Conservation (phyloP, 2,329 filamentous ascomycete species). For the Cladosporium phlei region DNA sequence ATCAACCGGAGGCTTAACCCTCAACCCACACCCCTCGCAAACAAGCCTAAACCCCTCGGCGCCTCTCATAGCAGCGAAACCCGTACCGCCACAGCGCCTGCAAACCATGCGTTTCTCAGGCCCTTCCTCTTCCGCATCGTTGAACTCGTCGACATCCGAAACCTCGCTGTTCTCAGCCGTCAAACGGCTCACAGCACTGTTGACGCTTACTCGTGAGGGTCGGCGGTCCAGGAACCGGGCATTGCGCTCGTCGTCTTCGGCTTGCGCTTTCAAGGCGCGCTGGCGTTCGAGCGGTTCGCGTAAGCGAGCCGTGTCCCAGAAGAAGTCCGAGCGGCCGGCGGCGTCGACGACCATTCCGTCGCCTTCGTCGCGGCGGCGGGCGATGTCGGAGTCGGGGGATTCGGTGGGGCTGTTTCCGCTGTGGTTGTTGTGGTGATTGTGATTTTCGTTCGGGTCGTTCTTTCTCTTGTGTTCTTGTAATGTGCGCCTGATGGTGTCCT, state of each 20-base stretch:
- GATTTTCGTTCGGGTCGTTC: too few species aligned
- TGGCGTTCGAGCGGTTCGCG: conserved; percentile 4
- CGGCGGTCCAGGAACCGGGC: neutral
- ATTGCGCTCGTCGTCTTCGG: neutral
- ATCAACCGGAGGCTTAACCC: too few species aligned
- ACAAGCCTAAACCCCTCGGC: conserved; percentile 52
- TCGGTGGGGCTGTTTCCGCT: too few species aligned
- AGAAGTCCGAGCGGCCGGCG: conserved; percentile 37
- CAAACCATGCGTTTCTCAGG: conserved; percentile 38
- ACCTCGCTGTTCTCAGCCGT: conserved; percentile 50
- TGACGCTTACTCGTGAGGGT: conserved; percentile 38
- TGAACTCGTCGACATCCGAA: conserved; percentile 40
- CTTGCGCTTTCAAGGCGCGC: conserved; percentile 4
- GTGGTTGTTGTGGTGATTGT: too few species aligned
- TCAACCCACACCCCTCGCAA: conserved; percentile 52
- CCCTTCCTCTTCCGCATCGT: conserved; percentile 39
- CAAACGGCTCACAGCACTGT: conserved; percentile 53
- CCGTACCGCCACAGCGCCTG: conserved; percentile 52
- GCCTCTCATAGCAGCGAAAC: conserved; percentile 58
- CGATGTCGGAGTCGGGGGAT: neutral
- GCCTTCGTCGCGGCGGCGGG: conserved; percentile 5
- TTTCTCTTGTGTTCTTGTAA: neutral
- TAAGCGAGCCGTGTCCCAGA: conserved; percentile 41
- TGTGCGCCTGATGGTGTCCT: neutral
- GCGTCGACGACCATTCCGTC: conserved; percentile 7